Conservation (phyloP, 768 basidiomycete genomes). For the Thelephora ganbajun region DNA sequence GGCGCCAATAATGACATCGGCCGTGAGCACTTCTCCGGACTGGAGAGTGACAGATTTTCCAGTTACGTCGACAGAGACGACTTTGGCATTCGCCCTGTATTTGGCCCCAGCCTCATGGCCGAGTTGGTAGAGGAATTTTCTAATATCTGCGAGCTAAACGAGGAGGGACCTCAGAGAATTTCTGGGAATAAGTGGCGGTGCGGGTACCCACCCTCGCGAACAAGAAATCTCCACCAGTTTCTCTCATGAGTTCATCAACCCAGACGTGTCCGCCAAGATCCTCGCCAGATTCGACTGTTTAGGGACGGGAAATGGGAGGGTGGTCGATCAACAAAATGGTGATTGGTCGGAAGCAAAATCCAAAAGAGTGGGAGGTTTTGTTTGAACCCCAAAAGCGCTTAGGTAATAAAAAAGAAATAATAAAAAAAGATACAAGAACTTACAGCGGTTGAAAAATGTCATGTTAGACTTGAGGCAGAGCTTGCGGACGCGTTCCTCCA, state of each 20-base stretch:
- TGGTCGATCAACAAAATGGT: background rate
- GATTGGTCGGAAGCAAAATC: background rate
- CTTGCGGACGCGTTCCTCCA: constrained; percentile 13
- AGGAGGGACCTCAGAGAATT: background rate
- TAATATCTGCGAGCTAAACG: constrained; percentile 19
- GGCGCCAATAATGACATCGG: constrained; percentile 24
- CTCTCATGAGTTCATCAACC: constrained; percentile 15
- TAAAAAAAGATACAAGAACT: constrained; percentile 1
- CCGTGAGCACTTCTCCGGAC: constrained; percentile 17
- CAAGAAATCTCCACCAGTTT: constrained; percentile 18
- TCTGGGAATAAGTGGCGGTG: background rate
- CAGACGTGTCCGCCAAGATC: constrained; percentile 17
- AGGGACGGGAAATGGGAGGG: background rate
- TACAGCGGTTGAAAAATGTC: constrained; percentile 13
- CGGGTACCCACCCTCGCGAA: constrained; percentile 14
- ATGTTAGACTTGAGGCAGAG: constrained; percentile 11
- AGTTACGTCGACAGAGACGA: constrained; percentile 11
- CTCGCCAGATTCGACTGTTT: constrained; percentile 15
- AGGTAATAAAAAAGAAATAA: too few relatives aligned
- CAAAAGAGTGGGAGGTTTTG: background rate
- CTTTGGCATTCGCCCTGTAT: constrained; percentile 15
- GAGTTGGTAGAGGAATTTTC: constrained; percentile 17
- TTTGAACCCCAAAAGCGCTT: background rate
- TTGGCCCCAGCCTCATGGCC: constrained; percentile 15
- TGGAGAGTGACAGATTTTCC: constrained; percentile 14